These are phyloP conservation scores for Kregervanrija pseudodelftensis DNA, from an alignment of 805 yeast species.

Conservation along the genomic window DNA sequence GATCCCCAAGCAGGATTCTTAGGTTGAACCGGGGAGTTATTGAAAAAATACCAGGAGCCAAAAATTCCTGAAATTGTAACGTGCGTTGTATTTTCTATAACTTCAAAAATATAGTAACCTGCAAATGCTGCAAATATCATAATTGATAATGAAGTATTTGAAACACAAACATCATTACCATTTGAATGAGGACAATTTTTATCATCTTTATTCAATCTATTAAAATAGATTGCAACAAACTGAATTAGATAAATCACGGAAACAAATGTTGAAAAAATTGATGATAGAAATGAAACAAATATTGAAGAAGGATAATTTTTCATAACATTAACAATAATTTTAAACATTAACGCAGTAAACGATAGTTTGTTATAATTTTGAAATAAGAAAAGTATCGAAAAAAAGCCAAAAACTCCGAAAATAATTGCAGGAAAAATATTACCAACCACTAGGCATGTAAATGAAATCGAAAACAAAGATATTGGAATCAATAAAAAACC, in stretches of 20 bases:
- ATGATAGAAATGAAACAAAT: conserved; percentile 31
- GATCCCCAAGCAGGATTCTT: conserved; percentile 75
- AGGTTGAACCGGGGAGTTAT: conserved; percentile 49
- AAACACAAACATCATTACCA: conserved; percentile 25
- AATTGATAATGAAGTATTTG: conserved; percentile 20
- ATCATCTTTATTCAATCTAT: conserved; percentile 34
- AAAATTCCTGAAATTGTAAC: conserved; percentile 76
- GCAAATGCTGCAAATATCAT: conserved; percentile 68
- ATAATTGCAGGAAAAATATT: conserved; percentile 12
- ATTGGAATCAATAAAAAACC: conserved; percentile 24
- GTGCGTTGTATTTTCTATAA: conserved; percentile 71
- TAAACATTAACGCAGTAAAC: conserved; percentile 23
- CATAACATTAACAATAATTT: conserved; percentile 66
- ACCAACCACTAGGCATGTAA: conserved; percentile 15
- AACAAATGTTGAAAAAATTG: conserved; percentile 48
- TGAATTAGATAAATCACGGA: conserved; percentile 58
- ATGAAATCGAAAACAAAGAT: conserved; percentile 18
- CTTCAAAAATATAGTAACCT: conserved; percentile 79
- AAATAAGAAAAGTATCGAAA: conserved; percentile 19
- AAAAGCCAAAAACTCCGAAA: conserved; percentile 14
- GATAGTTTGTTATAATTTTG: conserved; percentile 21
- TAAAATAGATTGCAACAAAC: conserved; percentile 42
- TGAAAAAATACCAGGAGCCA: conserved; percentile 86
- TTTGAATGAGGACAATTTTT: conserved; percentile 38
- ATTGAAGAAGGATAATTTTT: conserved; percentile 63